Base-by-base conservation (phyloP, 495 filamentous ascomycete species). In the Alectoria sarmentosa region DNA sequence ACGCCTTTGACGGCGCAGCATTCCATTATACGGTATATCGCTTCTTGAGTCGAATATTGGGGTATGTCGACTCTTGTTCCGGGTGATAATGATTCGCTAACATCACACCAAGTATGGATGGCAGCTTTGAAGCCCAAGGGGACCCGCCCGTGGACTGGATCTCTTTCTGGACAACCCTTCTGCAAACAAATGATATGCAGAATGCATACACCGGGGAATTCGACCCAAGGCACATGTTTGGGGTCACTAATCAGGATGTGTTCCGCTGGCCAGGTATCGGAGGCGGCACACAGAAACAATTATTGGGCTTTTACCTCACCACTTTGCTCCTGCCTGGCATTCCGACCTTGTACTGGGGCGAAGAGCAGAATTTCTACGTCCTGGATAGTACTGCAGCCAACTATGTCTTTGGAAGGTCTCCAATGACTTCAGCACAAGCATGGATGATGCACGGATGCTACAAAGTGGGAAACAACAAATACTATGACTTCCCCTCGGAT, bases 11-110 rank as follows among this genome's bases (percentile, higher is more conserved):
- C 69, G 84, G 75, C 23, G 83, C 80, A 38, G 87, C 87, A 30
- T 90, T 90, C 64, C 85, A 88, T 70, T 90, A 90, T 69, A 84
- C 87, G 6, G 76, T 86, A n/a, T 90, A 90, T 67, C 83, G 87
- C 34, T 82, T 78, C 21, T 75, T 90, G 62, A 86, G 84, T 17
- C 78, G 87, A 11, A 88, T 89, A 58, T 73, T 88, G 39, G 86
- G 87, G 0, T 60, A 60, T 17, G 60, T 60, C 14, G 19, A 28
- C 15, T 42, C 13, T 52, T 52, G 13, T 26, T 23, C 42, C 8
- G 0, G 7, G 28, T 41, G n/a, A 36, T 8, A 9, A 19, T 26
- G 1, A 38, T 13, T 58, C 42, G 37, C 65, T 39, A 13, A 66
- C 58, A 55, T 34, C 30, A 80, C 81, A 55, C 70, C 80, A 4